Evolutionary conservation across 805 yeast species (phyloP).

Genomic region (Candida silvicultrix): DNA sequence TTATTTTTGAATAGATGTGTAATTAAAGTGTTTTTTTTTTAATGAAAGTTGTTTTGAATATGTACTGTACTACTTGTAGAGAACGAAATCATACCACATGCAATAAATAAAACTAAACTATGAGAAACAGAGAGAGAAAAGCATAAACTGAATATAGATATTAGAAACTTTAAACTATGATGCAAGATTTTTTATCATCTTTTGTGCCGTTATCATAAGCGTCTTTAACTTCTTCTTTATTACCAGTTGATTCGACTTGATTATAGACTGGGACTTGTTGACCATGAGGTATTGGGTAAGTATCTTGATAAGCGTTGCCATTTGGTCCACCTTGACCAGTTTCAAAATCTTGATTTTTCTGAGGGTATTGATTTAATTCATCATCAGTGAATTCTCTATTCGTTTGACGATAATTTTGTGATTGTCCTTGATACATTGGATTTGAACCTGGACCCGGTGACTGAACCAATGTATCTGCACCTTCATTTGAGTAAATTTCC

Average conservation of each 20-base stretch:
- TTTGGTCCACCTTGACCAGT: too few relatives aligned
- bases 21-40: too few relatives aligned
- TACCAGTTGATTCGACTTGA: not conserved
- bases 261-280: constrained; percentile 9
- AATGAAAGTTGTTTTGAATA: too few relatives aligned
- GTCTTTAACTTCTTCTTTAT: not conserved
- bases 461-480: constrained; percentile 2
- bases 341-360: constrained; percentile 4
- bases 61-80: too few relatives aligned
- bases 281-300: constrained; percentile 21
- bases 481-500: not conserved
- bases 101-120: too few relatives aligned
- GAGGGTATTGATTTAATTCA: constrained; percentile 18
- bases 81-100: too few relatives aligned
- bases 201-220: not conserved
- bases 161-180: not conserved
- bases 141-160: too few relatives aligned
- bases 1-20: too few relatives aligned
- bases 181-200: not conserved
- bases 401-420: not conserved
- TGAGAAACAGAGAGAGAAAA: too few relatives aligned
- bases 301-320: not conserved
- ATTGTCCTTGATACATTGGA: not conserved
- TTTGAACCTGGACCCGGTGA: not conserved
- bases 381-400: constrained; percentile 18